Evolutionary conservation across 495 filamentous ascomycete genomes (phyloP).

Genomic region (Amphirosellinia nigrospora): DNA sequence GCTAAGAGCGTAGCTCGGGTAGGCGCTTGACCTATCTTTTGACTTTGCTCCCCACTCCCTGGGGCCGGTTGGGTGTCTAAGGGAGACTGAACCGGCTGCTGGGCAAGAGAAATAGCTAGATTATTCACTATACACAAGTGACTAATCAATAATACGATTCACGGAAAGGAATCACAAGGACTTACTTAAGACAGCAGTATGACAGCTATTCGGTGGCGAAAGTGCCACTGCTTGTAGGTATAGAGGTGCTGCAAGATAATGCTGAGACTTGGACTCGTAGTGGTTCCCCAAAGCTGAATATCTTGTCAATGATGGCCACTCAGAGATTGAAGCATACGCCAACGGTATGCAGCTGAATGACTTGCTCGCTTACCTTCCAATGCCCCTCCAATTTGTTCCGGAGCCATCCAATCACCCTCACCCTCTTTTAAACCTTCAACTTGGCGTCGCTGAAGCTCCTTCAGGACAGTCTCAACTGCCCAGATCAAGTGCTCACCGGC

Average conservation of each 20-base stretch:
- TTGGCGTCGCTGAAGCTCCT: conserved; percentile 71
- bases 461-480: conserved; percentile 79
- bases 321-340: conserved; percentile 19
- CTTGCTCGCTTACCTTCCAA: conserved; percentile 62
- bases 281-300: conserved; percentile 68
- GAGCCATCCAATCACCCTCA: conserved; percentile 76
- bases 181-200: conserved; percentile 74
- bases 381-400: conserved; percentile 72
- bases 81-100: conserved; percentile 61
- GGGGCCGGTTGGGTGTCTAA: conserved; percentile 34
- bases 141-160: conserved; percentile 17
- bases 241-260: conserved; percentile 84
- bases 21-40: conserved; percentile 39
- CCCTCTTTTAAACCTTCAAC: conserved; percentile 65
- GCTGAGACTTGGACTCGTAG: conserved; percentile 70
- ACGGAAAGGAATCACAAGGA: conserved; percentile 15
- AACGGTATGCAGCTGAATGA: conserved; percentile 5
- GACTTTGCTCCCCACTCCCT: conserved; percentile 28
- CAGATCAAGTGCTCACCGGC: conserved; percentile 78
- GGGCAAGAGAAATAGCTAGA: conserved; percentile 67
- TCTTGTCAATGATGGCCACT: conserved; percentile 21
- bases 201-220: conserved; percentile 61
- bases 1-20: conserved; percentile 56
- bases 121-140: conserved; percentile 66
- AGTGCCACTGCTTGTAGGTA: conserved; percentile 82